A percentile compares a stretch with the other conserved stretches of the same genome.
phyloP scores from a whole-genome alignment of 805 yeast genomes.

The Saturnispora sekii region DNA sequence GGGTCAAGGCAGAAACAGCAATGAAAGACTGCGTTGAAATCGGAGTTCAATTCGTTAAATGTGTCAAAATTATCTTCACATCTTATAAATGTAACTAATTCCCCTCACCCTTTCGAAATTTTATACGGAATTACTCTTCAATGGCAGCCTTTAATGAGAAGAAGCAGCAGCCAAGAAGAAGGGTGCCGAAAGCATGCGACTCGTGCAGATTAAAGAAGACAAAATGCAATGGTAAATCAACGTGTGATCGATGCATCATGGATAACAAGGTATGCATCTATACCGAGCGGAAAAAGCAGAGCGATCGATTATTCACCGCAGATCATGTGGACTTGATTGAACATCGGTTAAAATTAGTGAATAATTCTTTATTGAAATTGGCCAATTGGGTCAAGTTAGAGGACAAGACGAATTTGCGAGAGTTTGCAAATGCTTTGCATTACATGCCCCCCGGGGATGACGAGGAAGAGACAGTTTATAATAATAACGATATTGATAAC shows the following conservation, averaged over 20 bases:
- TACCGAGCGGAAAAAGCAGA: slow-evolving; percentile 43
- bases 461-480: not conserved
- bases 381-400: slow-evolving; percentile 21
- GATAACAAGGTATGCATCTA: slow-evolving; percentile 54
- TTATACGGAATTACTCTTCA: not conserved
- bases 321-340: slow-evolving; percentile 59
- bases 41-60: too few species aligned
- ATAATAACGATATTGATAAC: not conserved
- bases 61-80: too few species aligned
- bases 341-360: slow-evolving; percentile 43
- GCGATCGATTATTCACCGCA: slow-evolving; percentile 46
- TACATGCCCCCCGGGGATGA: not conserved
- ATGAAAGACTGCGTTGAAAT: too few species aligned
- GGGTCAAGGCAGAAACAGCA: too few species aligned
- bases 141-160: not conserved
- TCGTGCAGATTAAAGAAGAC: slow-evolving; percentile 54
- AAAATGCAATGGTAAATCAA: slow-evolving; percentile 54
- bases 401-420: not conserved
- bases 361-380: slow-evolving; percentile 38
- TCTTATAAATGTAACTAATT: too few species aligned
- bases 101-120: too few species aligned
- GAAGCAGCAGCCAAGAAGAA: slow-evolving; percentile 29
- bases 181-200: slow-evolving; percentile 60
- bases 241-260: slow-evolving; percentile 44
- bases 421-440: not conserved